These are phyloP conservation scores for Oxytropis ochrocephala DNA, from an alignment of 306 rosid genomes.

Conservation along the genomic window DNA sequence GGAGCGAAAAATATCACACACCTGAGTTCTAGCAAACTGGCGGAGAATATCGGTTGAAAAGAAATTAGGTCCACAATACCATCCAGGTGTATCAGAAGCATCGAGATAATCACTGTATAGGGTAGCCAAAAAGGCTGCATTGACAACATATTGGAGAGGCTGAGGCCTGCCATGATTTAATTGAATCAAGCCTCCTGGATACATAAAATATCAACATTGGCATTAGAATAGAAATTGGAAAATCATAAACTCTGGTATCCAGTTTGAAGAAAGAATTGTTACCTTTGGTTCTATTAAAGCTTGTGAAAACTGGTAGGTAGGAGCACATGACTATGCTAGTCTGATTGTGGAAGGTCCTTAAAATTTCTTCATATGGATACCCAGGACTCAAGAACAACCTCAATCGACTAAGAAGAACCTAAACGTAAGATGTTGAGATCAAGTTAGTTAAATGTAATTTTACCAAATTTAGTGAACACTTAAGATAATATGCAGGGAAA, in stretches of 20 bases:
- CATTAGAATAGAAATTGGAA: constrained; percentile 4
- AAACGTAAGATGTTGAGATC: constrained; percentile 15
- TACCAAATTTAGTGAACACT: not conserved
- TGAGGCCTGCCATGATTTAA: constrained; percentile 93
- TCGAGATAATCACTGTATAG: constrained; percentile 91
- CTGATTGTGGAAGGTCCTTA: constrained; percentile 92
- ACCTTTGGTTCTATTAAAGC: constrained; percentile 95
- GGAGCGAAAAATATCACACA: constrained; percentile 16
- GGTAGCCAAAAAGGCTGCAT: constrained; percentile 94
- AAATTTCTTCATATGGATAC: constrained; percentile 94
- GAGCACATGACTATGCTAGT: constrained; percentile 96
- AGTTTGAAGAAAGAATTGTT: not conserved
- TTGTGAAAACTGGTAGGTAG: constrained; percentile 74
- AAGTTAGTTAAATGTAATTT: constrained; percentile 3
- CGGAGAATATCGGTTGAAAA: constrained; percentile 79
- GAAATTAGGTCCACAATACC: constrained; percentile 98
- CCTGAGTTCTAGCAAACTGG: constrained; percentile 83
- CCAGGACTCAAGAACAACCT: constrained; percentile 99
- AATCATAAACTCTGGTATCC: not conserved
- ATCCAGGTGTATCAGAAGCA: constrained; percentile 97
- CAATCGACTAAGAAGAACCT: constrained; percentile 97
- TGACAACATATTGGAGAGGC: constrained; percentile 93
- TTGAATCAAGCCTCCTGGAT: constrained; percentile 82
- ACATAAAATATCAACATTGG: constrained; percentile 9
- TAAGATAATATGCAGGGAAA: no score